Evolutionary conservation across 495 filamentous ascomycete species (phyloP), one percentile per base, ranked within the genome.

Genomic region (Cryomyces antarcticus): DNA sequence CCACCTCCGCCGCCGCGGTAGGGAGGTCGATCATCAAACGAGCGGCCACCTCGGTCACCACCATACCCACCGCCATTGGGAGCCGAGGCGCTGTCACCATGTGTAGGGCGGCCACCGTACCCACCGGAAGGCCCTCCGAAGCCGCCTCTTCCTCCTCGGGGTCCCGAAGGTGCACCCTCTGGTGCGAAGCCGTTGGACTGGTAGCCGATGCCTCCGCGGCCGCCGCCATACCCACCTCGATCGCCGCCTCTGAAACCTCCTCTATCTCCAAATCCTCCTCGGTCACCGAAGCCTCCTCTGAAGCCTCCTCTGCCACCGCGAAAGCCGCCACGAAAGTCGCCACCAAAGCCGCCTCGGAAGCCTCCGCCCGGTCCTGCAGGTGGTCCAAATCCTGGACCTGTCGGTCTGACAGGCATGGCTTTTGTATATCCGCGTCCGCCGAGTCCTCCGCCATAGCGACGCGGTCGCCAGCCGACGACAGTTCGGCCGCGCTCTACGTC

Each of bases 401-500:
- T 67, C 11, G 86, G 87, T 27, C 82, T 72, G n/a, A 74, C 66
- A 27, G 80, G 71, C 48, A 75, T 65, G 6, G 78, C 72, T 60
- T 92, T 93, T 30, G 88, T 95, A 62, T 96, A 95, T 35, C 82
- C 80, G 50, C 88, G 80, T 30, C 86, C 86, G 33, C 92, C 89
- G 10, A 94, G 70, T 29, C 92, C 92, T 51, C 89, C 89, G 43
- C 88, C 89, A 37, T 88, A 79, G 31, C 89, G 83, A 41, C 81
- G 76, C 43, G 89, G 89, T 56, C 82, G 83, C 89, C 89, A 97
- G 38, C 81, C 86, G 53, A 82, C 82, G 38, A 93, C 84, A 31
- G 89, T 95, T 44, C 89, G 80, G 48, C 89, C 92, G 56, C 92
- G 79, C 60, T 97, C 89, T 40, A 95, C 88, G 60, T 97, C 89